These are phyloP conservation scores for Takashimella koratensis DNA, from an alignment of 1,284 basidiomycete genomes.

Conservation along the genomic window DNA sequence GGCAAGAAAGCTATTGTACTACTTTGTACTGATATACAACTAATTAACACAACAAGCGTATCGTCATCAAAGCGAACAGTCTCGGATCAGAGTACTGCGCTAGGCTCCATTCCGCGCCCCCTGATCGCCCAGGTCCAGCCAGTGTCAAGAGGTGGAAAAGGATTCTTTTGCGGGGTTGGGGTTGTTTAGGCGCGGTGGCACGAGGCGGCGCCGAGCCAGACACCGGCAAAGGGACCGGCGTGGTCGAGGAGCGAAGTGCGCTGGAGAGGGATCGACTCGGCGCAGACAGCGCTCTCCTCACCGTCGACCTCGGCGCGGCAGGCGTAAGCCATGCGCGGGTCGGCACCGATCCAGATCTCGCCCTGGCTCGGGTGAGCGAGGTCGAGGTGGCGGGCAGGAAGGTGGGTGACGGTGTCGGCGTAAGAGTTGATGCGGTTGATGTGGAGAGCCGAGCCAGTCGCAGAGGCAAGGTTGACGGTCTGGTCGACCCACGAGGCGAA, in stretches of 20 bases:
- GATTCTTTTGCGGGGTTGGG: too few species aligned
- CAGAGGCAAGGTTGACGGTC: conserved; percentile 5
- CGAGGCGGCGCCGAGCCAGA: conserved; percentile 18
- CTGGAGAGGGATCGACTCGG: conserved; percentile 13
- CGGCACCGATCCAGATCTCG: conserved; percentile 31
- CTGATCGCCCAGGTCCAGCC: too few species aligned
- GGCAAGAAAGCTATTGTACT: too few species aligned
- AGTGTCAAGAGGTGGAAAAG: too few species aligned
- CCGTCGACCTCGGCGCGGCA: conserved; percentile 12
- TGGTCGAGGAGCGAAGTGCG: conserved; percentile 27
- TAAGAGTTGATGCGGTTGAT: conserved; percentile 25
- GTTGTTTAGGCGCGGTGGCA: too few species aligned
- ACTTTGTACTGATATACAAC: too few species aligned
- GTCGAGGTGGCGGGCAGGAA: conserved; percentile 23
- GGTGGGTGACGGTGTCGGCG: conserved; percentile 27
- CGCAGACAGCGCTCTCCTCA: conserved; percentile 15
- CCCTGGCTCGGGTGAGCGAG: conserved; percentile 22
- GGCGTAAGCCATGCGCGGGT: conserved; percentile 19
- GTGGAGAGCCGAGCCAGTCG: background rate
- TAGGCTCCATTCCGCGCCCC: too few species aligned
- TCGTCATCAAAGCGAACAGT: too few species aligned
- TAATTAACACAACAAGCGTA: too few species aligned
- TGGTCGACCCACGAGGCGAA: conserved; percentile 26
- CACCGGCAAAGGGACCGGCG: conserved; percentile 29
- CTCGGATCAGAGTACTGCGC: too few species aligned